Conservation (phyloP, 495 filamentous ascomycete species). For the Xylaria flabelliformis region DNA sequence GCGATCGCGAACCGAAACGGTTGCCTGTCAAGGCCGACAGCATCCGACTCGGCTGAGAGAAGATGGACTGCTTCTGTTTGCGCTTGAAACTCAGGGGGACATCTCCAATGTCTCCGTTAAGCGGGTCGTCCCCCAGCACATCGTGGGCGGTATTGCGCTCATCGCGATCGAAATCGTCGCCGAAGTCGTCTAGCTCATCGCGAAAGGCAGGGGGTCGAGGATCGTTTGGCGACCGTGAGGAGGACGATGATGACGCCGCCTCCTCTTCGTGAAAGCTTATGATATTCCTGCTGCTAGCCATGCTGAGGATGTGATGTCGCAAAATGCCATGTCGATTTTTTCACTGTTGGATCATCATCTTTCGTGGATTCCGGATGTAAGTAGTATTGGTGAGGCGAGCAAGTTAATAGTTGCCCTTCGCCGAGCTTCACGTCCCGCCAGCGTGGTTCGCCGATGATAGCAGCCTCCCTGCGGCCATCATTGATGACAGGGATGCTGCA, state of each 20-base stretch:
- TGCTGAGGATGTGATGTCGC: slow-evolving; percentile 33
- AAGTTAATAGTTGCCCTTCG: not conserved
- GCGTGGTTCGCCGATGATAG: not conserved
- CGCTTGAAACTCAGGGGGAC: slow-evolving; percentile 82
- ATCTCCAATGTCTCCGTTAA: slow-evolving; percentile 52
- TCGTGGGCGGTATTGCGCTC: slow-evolving; percentile 36
- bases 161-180: slow-evolving; percentile 50
- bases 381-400: not conserved
- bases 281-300: slow-evolving; percentile 44
- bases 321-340: slow-evolving; percentile 40
- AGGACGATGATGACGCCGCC: slow-evolving; percentile 40
- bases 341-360: slow-evolving; percentile 1
- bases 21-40: slow-evolving; percentile 62
- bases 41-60: slow-evolving; percentile 59
- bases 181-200: slow-evolving; percentile 52
- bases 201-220: slow-evolving; percentile 35
- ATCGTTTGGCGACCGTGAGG: slow-evolving; percentile 39
- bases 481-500: slow-evolving; percentile 21
- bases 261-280: slow-evolving; percentile 37
- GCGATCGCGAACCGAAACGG: slow-evolving; percentile 33
- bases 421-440: slow-evolving; percentile 5
- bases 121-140: slow-evolving; percentile 56
- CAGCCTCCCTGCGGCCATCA: not conserved
- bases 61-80: slow-evolving; percentile 67
- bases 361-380: not conserved